Evolutionary conservation across 768 basidiomycete genomes (phyloP), one percentile per base, ranked within the genome.

Genomic region (Symmetrospora coprosmae): DNA sequence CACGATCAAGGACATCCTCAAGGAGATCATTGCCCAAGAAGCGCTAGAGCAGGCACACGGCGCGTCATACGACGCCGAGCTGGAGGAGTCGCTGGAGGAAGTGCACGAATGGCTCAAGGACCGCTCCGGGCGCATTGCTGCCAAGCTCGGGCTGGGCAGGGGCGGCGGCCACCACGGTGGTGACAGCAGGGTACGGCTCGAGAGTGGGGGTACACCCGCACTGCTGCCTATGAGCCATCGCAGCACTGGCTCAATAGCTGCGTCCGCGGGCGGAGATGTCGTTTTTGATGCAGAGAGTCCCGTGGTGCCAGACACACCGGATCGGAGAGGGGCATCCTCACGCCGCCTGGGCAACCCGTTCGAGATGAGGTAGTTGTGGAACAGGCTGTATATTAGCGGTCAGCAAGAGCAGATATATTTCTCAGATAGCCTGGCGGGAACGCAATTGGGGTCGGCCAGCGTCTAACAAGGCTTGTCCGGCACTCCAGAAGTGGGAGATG

Each of bases 1-100:
- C 34, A 96, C 91, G 0, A 87, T 97, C 46, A 99, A 99, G 71
- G 94, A 99, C 68, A 88, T 96, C 2, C 74, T 99, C 16, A 83
- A 83, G 51, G 88, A 91, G 69, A 92, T 86, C 60, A 74, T 76
- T 23, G 69, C 72, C 5, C 68, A 70, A 63, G 72, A 72, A 50
- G 70, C 71, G 40, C 40, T 49, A 23, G 43, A 59, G 30, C 37
- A 58, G 17, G 40, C 55, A 1, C 49, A 58, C 16, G 40, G 47
- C 3, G 37, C 37, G 21, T 30, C 52, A n/a, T 25, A 50, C 19
- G 43, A 45, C n/a, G 66, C 65, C 9, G 67, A 68, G 38, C 66
- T 68, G 27, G 66, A 67, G 48, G 67, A 65, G 27, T 61, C 64
- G 11, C 60, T 68, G 19, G 66, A 68, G 30, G 67, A 68, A 51